Base-by-base conservation (phyloP, 2,329 filamentous ascomycete genomes). In the Acrodontium crateriforme region DNA sequence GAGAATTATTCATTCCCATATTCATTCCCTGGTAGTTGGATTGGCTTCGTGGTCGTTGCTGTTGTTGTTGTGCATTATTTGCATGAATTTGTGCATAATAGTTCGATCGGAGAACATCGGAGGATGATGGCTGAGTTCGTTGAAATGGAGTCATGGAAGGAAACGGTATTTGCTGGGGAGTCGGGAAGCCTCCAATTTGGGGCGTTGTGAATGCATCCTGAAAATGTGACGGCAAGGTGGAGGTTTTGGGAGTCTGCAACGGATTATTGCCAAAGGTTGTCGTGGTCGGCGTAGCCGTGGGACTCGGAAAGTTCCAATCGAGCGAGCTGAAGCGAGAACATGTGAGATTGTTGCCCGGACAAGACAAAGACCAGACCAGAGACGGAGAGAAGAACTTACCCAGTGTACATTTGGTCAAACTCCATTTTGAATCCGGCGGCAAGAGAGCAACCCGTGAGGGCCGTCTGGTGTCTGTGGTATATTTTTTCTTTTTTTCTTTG, bases 301-400 rank as follows among this genome's bases (percentile, higher is more conserved):
- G 62, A 50, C 61, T 65, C 40, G 60, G 61, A 38, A 65, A 57
- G 41, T 54, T 58, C 59, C 60, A 63, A 42, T 63, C 59, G 38
- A 53, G 48, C 35, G 52, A 49, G 47, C 58, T 61, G 29, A 25
- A 25, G 25, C 21, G 16, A n/a, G 14, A 23, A 12, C n/a, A 27
- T 9, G 29, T 42, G 20, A 42, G 35, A 31, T 28, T 20, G 15
- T 19, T 20, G 34, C 38, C 32, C 39, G 31, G n/a, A 29, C 27
- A 30, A 31, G 30, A n/a, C n/a, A 22, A 32, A 18, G 23, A 32
- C 11, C 17, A 35, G 29, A 24, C 27, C 24, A 29, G 12, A 16
- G n/a, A 16, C 14, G 13, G 8, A 24, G 12, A 25, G n/a, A 16
- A 11, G 17, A 16, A 24, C 30, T 21, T 43, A 44, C 41, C 40